Evolutionary conservation across 768 basidiomycete genomes (phyloP).

Genomic region (Pisolithus tinctorius): DNA sequence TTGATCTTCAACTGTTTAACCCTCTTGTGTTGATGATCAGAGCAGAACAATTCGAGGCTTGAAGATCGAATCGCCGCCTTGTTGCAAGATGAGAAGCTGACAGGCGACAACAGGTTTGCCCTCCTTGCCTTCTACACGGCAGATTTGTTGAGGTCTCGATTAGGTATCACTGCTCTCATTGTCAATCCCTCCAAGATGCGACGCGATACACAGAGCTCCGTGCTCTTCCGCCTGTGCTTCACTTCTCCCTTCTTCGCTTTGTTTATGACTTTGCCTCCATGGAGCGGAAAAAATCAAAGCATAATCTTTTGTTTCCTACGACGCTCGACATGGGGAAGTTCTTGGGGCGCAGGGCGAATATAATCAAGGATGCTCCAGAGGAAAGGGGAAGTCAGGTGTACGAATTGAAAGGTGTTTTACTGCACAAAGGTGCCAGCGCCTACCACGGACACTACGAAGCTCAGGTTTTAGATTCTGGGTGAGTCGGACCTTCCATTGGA

Average conservation of each 20-base stretch:
- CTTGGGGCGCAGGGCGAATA: slow-evolving; percentile 29
- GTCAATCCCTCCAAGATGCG: slow-evolving; percentile 70
- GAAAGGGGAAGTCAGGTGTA: slow-evolving; percentile 42
- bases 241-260: slow-evolving; percentile 92
- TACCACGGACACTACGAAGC: slow-evolving; percentile 89
- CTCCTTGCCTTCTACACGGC: background rate
- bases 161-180: slow-evolving; percentile 78
- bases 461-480: slow-evolving; percentile 72
- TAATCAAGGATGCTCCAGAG: slow-evolving; percentile 1
- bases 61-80: slow-evolving; percentile 65
- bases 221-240: slow-evolving; percentile 77
- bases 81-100: slow-evolving; percentile 63
- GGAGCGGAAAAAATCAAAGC: slow-evolving; percentile 84
- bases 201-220: slow-evolving; percentile 67
- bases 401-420: slow-evolving; percentile 75
- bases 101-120: slow-evolving; percentile 78
- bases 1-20: background rate
- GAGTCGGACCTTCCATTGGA: slow-evolving; percentile 17
- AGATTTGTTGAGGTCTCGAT: background rate
- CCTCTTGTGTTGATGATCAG: background rate
- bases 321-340: slow-evolving; percentile 68
- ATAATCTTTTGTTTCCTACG: slow-evolving; percentile 70
- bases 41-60: slow-evolving; percentile 62
- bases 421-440: slow-evolving; percentile 90
- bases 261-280: slow-evolving; percentile 73